A percentile compares a stretch with the other conserved stretches of the same genome.
phyloP scores from a whole-genome alignment of 208 protist genomes.

The Trypanosoma melophagium region DNA sequence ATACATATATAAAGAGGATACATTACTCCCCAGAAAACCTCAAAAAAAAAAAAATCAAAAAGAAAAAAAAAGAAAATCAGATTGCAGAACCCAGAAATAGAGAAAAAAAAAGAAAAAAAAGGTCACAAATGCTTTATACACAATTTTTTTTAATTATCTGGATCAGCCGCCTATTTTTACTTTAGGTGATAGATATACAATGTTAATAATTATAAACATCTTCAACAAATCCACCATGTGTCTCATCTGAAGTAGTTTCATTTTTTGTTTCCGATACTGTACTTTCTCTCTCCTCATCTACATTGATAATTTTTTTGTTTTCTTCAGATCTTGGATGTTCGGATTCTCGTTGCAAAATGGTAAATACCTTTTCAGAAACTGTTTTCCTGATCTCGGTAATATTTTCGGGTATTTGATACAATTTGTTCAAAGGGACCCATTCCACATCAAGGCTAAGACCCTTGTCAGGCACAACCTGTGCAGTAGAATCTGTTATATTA shows the following conservation, averaged over 20 bases:
- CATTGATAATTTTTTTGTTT: neutral
- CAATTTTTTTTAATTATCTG: neutral
- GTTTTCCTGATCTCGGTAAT: conserved; percentile 36
- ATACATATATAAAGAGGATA: neutral
- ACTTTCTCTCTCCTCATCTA: neutral
- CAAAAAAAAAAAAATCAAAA: neutral
- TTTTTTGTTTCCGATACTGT: neutral
- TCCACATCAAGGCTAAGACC: conserved; percentile 35
- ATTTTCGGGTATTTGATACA: conserved; percentile 51
- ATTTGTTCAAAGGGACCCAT: conserved; percentile 44
- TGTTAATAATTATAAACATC: neutral
- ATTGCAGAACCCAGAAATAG: conserved; percentile 7
- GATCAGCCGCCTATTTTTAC: no score
- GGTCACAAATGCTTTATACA: neutral
- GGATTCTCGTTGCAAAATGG: conserved; percentile 14
- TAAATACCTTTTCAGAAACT: conserved; percentile 25
- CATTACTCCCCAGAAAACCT: neutral
- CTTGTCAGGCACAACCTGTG: conserved; percentile 53
- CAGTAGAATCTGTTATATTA: conserved; percentile 27
- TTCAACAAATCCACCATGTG: conserved; percentile 20
- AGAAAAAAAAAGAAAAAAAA: conserved; percentile 6
- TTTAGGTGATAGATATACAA: no score
- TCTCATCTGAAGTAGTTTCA: conserved; percentile 14
- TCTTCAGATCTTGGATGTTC: neutral
- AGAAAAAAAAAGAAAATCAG: conserved; percentile 5